These are phyloP conservation scores for Colletotrichum sp. DNA, from an alignment of 2,329 filamentous ascomycete species.

Conservation along the genomic window DNA sequence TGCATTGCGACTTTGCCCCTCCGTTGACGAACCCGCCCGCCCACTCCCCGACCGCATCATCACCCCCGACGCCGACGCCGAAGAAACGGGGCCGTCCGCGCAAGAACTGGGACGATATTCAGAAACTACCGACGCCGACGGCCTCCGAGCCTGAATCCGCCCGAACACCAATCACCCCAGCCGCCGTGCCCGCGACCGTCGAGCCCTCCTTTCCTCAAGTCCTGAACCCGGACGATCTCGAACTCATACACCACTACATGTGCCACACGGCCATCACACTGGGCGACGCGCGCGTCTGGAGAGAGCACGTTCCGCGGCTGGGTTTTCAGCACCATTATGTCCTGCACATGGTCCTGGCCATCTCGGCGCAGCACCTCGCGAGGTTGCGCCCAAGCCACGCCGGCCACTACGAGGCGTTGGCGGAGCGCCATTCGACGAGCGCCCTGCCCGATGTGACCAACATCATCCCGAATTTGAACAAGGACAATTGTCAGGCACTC, in stretches of 20 bases:
- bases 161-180: not conserved
- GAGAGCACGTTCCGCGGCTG: constrained; percentile 23
- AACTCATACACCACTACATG: constrained; percentile 29
- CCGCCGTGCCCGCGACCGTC: not conserved
- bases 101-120: constrained; percentile 15
- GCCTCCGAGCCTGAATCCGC: not conserved
- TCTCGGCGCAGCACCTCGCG: constrained; percentile 26
- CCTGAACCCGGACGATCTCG: constrained; percentile 25
- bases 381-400: not conserved
- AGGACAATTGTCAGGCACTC: constrained; percentile 24
- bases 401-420: constrained; percentile 12
- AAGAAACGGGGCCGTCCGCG: constrained; percentile 20
- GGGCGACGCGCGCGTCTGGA: constrained; percentile 23
- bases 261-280: constrained; percentile 21
- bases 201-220: not conserved
- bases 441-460: constrained; percentile 23
- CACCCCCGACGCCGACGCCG: not conserved
- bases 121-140: not conserved
- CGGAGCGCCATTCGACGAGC: constrained; percentile 23
- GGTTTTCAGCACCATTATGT: constrained; percentile 27
- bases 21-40: not conserved
- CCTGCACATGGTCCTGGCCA: constrained; percentile 27
- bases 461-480: constrained; percentile 22
- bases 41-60: not conserved
- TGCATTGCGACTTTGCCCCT: constrained; percentile 21